Evolutionary conservation across 345 rosid species (phyloP).

Genomic region (Cardamine resedifolia): DNA sequence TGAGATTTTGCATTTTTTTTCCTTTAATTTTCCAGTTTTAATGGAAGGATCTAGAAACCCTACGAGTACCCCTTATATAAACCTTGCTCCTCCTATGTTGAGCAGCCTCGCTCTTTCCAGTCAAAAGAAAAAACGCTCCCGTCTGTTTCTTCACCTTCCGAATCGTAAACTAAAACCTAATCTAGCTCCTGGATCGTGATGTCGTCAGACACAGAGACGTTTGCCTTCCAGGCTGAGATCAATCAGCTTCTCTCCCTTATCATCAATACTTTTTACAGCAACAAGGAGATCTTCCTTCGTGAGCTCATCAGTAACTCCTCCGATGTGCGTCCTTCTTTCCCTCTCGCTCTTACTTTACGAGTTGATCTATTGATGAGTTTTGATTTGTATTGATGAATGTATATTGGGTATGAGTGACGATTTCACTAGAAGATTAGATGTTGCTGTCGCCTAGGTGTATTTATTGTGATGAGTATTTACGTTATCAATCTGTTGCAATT

Average conservation of each 20-base stretch:
- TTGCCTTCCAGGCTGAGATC: constrained; percentile 77
- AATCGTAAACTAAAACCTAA: neutral
- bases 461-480: neutral
- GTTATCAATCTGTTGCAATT: neutral
- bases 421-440: neutral
- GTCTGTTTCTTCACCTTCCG: neutral
- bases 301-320: constrained; percentile 72
- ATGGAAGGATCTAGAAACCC: constrained; percentile 36
- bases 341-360: neutral
- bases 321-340: constrained; percentile 46
- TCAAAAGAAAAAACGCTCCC: neutral
- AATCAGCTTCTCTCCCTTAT: constrained; percentile 71
- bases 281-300: constrained; percentile 77
- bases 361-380: neutral
- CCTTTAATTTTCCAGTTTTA: neutral
- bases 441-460: neutral
- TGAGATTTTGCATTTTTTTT: neutral
- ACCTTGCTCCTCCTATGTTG: neutral
- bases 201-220: constrained; percentile 58
- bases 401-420: neutral
- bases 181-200: neutral
- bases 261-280: constrained; percentile 66
- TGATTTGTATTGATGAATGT: neutral
- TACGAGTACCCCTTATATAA: constrained; percentile 16
- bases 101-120: constrained; percentile 8